phyloP scores from a whole-genome alignment of 805 yeast genomes.

The Lipomyces mesembrius region DNA sequence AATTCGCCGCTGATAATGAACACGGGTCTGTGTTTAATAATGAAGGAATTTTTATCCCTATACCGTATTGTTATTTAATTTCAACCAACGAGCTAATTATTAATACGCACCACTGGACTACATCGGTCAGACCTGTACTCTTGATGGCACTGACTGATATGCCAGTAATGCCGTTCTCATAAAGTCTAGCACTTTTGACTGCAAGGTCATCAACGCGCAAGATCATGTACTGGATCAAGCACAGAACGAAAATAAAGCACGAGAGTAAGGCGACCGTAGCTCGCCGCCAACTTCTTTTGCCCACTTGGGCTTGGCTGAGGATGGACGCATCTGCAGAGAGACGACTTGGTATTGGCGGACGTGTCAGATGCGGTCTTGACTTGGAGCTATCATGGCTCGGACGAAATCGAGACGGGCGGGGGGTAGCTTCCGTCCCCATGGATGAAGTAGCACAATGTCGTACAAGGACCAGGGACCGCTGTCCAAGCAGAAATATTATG shows the following conservation, averaged over 20 bases:
- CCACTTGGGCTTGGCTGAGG: not conserved
- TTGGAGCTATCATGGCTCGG: not conserved
- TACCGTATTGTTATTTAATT: not conserved
- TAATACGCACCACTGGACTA: slow-evolving; percentile 11
- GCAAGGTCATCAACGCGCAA: not conserved
- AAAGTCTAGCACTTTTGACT: not conserved
- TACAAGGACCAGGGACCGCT: not conserved
- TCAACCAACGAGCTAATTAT: not conserved
- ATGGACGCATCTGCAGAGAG: not conserved
- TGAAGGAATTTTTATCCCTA: slow-evolving; percentile 25
- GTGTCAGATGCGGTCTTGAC: not conserved
- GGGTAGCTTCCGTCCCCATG: not conserved
- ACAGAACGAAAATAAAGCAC: not conserved
- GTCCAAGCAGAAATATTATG: too few relatives aligned
- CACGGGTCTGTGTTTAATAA: slow-evolving; percentile 15
- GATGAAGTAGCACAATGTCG: not conserved
- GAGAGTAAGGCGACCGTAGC: not conserved
- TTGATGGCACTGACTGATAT: not conserved
- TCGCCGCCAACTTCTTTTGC: not conserved
- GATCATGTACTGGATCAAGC: not conserved
- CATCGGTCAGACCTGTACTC: slow-evolving; percentile 1
- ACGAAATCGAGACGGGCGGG: not conserved
- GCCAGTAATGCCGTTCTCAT: not conserved
- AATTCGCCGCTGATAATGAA: slow-evolving; percentile 30
- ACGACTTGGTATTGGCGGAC: not conserved